Conservation (phyloP, 768 basidiomycete species). For the Mycena haematopus region DNA sequence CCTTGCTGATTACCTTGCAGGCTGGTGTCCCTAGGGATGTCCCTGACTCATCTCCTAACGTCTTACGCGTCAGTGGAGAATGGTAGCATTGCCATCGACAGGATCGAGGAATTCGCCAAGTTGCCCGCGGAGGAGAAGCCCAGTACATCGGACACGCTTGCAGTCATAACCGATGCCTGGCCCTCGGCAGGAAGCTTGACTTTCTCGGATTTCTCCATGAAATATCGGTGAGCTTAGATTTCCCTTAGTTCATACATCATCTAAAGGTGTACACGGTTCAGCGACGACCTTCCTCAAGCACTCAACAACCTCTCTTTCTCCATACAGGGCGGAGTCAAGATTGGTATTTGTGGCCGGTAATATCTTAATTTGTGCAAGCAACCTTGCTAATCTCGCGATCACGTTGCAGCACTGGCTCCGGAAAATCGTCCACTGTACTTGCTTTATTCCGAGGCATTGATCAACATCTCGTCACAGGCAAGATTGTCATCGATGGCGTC, state of each 20-base stretch:
- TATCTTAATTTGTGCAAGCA: background rate
- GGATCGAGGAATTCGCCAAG: slow-evolving; percentile 21
- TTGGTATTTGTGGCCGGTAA: slow-evolving; percentile 25
- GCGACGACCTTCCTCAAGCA: slow-evolving; percentile 18
- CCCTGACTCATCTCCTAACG: slow-evolving; percentile 1
- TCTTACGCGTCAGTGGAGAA: slow-evolving; percentile 21
- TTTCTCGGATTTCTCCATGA: slow-evolving; percentile 17
- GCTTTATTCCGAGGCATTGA: slow-evolving; percentile 24
- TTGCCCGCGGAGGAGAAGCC: slow-evolving; percentile 16
- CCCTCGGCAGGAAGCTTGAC: slow-evolving; percentile 11
- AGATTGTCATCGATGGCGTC: slow-evolving; percentile 19
- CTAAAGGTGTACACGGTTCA: background rate
- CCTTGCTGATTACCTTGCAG: background rate
- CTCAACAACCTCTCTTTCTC: slow-evolving; percentile 19
- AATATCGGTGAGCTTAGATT: slow-evolving; percentile 14
- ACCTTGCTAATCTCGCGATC: background rate
- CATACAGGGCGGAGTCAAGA: slow-evolving; percentile 8
- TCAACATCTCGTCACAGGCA: slow-evolving; percentile 25
- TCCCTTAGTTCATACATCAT: background rate
- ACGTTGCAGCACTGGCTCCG: slow-evolving; percentile 21
- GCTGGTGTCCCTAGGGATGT: slow-evolving; percentile 13
- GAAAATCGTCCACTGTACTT: slow-evolving; percentile 24
- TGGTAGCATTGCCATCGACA: slow-evolving; percentile 16
- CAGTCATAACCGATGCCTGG: background rate
- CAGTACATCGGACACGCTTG: background rate